Percentiles rank a stretch among this genome's conserved stretches.
These are phyloP conservation scores for Entoloma clypeatum DNA, from an alignment of 1,284 basidiomycete species.

Conservation along the genomic window DNA sequence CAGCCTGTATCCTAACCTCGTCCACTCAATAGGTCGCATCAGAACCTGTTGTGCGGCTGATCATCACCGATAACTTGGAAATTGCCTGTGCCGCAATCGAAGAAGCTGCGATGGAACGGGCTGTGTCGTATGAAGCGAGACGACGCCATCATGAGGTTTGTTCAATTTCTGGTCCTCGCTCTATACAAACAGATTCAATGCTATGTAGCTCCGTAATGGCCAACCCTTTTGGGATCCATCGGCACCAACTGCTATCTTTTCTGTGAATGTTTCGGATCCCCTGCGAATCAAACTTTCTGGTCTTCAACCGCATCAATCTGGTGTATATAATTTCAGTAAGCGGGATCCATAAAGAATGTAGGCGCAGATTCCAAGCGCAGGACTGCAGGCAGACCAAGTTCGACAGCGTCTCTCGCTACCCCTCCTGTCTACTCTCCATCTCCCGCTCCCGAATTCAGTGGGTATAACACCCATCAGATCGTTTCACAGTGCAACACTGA, in stretches of 20 bases:
- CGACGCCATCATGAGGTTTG: constrained; percentile 84
- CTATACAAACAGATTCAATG: not conserved
- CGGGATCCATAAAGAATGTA: constrained; percentile 19
- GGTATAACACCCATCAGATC: constrained; percentile 60
- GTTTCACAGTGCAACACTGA: constrained; percentile 42
- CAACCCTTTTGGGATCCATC: constrained; percentile 88
- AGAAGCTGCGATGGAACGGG: constrained; percentile 97
- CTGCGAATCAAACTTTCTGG: constrained; percentile 85
- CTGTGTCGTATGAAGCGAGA: constrained; percentile 79
- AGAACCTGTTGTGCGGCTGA: constrained; percentile 70
- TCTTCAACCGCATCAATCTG: constrained; percentile 77
- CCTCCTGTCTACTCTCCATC: constrained; percentile 47
- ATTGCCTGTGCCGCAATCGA: constrained; percentile 94
- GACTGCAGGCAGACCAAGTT: constrained; percentile 60
- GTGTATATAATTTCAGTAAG: constrained; percentile 92
- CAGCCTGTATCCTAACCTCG: constrained; percentile 7
- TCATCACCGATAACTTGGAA: constrained; percentile 94
- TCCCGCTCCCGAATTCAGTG: constrained; percentile 45
- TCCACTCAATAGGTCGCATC: constrained; percentile 50
- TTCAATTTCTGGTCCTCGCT: constrained; percentile 15
- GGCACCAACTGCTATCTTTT: constrained; percentile 73
- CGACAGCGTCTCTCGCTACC: constrained; percentile 34
- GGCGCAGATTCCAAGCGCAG: constrained; percentile 53
- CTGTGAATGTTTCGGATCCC: constrained; percentile 82
- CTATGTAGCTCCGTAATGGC: constrained; percentile 56